phyloP scores from a whole-genome alignment of 1,139 yeast genomes.

The Ogataea hybrid region DNA sequence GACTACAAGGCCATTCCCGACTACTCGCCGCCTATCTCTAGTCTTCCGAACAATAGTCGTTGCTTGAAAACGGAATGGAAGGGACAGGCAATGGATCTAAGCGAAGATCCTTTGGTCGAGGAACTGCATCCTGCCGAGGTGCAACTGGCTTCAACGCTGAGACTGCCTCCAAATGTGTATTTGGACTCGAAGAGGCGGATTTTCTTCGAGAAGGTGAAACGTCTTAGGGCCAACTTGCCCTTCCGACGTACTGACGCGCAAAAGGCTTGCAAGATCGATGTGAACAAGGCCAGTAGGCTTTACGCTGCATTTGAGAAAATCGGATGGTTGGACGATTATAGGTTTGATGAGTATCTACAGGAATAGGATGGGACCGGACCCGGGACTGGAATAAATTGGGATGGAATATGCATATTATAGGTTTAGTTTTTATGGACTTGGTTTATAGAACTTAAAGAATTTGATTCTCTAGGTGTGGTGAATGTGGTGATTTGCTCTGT shows the following conservation, averaged over 20 bases:
- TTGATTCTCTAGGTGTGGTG: background rate
- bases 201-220: slow-evolving; percentile 81
- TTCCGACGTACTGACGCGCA: slow-evolving; percentile 98
- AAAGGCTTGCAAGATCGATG: slow-evolving; percentile 96
- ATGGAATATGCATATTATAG: background rate
- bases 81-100: slow-evolving; percentile 93
- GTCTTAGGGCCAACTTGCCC: slow-evolving; percentile 72
- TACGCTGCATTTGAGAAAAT: slow-evolving; percentile 93
- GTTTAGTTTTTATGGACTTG: slow-evolving; percentile 1
- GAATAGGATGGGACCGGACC: slow-evolving; percentile 4
- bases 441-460: slow-evolving; percentile 2
- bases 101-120: slow-evolving; percentile 66
- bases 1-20: slow-evolving; percentile 66
- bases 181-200: slow-evolving; percentile 90
- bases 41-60: slow-evolving; percentile 67
- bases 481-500: background rate
- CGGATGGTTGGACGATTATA: slow-evolving; percentile 87
- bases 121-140: slow-evolving; percentile 90
- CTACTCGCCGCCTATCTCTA: slow-evolving; percentile 65
- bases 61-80: slow-evolving; percentile 94
- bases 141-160: slow-evolving; percentile 79
- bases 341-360: slow-evolving; percentile 41
- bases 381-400: slow-evolving; percentile 6
- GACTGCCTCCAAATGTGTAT: slow-evolving; percentile 85
- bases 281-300: slow-evolving; percentile 89